Percentiles rank a stretch among this genome's conserved stretches.
phyloP scores from a whole-genome alignment of 78 protist species.

The Mastigamoeba balamuthi region DNA sequence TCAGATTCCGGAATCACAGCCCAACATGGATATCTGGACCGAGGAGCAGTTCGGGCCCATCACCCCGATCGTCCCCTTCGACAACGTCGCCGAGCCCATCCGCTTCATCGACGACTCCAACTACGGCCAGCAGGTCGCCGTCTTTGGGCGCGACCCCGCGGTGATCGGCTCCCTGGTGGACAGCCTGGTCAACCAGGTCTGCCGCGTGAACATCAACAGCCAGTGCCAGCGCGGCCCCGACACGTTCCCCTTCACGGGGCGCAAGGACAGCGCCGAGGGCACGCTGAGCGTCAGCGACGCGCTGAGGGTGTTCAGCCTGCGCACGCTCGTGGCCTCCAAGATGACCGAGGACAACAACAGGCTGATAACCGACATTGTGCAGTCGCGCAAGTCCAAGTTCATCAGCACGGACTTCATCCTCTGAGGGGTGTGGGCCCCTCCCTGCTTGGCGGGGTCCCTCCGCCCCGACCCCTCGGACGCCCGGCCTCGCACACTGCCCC shows the following conservation, averaged over 20 bases:
- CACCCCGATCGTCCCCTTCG: not conserved
- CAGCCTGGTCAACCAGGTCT: not conserved
- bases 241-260: slow-evolving; percentile 30
- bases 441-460: too few relatives aligned
- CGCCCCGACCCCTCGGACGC: too few relatives aligned
- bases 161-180: slow-evolving; percentile 4
- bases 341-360: not conserved
- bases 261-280: slow-evolving; percentile 18
- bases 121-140: slow-evolving; percentile 15
- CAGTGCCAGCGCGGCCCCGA: slow-evolving; percentile 41
- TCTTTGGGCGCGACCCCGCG: not conserved
- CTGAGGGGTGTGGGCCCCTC: too few relatives aligned
- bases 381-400: not conserved
- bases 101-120: not conserved
- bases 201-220: slow-evolving; percentile 29
- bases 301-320: not conserved
- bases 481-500: too few relatives aligned
- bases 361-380: not conserved
- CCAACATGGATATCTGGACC: too few relatives aligned
- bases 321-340: slow-evolving; percentile 8
- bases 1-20: too few relatives aligned
- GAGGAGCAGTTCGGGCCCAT: slow-evolving; percentile 53
- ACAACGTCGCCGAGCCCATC: not conserved
- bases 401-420: not conserved
- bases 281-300: slow-evolving; percentile 17